phyloP scores from a whole-genome alignment of 78 protist genomes.

The Chrysochromulina tobinii region DNA sequence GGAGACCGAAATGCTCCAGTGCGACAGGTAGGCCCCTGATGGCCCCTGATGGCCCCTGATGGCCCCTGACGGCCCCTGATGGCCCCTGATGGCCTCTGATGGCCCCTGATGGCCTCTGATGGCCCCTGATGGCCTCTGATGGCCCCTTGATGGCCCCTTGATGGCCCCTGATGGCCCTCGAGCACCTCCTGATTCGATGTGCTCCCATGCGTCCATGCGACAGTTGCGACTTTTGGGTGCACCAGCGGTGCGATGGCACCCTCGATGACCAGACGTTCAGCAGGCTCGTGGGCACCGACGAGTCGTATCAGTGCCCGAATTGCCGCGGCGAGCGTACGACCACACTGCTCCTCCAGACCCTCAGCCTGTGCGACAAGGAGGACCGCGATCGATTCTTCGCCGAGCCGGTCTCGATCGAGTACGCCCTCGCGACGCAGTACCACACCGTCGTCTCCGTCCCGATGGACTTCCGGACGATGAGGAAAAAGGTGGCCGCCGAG shows the following conservation, averaged over 20 bases:
- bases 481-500: background rate
- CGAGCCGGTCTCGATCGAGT: constrained; percentile 8
- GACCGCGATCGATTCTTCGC: background rate
- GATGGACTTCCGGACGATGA: constrained; percentile 16
- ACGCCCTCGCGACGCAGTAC: background rate
- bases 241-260: background rate
- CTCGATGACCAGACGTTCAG: background rate
- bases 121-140: too few species aligned
- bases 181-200: too few species aligned
- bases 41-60: too few species aligned
- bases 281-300: background rate
- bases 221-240: background rate
- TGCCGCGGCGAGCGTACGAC: constrained; percentile 28
- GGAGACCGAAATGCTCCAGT: background rate
- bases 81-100: too few species aligned
- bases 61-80: too few species aligned
- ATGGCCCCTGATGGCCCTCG: too few species aligned
- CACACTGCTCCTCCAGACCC: background rate
- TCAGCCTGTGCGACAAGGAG: background rate
- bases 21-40: background rate
- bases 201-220: background rate
- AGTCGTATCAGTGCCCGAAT: background rate
- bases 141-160: too few species aligned
- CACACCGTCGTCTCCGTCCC: background rate
- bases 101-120: too few species aligned